Evolutionary conservation across 108 stramenopile species (phyloP).

Genomic region (Nitzschia sp.): DNA sequence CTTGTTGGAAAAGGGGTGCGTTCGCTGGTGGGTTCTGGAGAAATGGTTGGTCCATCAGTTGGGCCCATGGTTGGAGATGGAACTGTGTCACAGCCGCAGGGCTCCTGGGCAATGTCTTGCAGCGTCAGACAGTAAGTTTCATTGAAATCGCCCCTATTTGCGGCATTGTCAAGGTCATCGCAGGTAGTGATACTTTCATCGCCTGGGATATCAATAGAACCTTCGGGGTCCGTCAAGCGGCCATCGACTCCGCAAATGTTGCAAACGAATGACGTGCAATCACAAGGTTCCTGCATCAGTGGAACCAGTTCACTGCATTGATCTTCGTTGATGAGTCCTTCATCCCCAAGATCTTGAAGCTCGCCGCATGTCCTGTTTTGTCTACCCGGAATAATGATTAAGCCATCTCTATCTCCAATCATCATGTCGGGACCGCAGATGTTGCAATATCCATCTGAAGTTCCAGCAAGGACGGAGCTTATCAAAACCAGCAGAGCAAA

Average conservation of each 20-base stretch:
- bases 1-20: background rate
- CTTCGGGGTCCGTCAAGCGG: background rate
- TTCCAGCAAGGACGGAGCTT: background rate
- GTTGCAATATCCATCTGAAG: background rate
- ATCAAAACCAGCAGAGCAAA: background rate
- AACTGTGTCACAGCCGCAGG: background rate
- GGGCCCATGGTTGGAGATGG: background rate
- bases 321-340: conserved; percentile 4
- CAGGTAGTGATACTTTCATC: conserved; percentile 11
- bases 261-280: conserved; percentile 5
- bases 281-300: conserved; percentile 5
- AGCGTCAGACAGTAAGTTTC: conserved; percentile 12
- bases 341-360: conserved; percentile 7
- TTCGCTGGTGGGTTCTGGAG: background rate
- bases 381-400: conserved; percentile 1
- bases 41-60: background rate
- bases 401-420: conserved; percentile 8
- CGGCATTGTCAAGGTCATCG: conserved; percentile 1
- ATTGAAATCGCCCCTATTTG: conserved; percentile 13
- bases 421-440: conserved; percentile 7
- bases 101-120: conserved; percentile 8
- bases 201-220: conserved; percentile 7
- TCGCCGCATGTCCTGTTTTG: conserved; percentile 2
- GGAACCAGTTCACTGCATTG: conserved; percentile 13
- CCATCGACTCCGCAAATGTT: conserved; percentile 10